These are phyloP conservation scores for Aspergillus caelatus DNA, from an alignment of 2,329 filamentous ascomycete genomes.

Conservation along the genomic window DNA sequence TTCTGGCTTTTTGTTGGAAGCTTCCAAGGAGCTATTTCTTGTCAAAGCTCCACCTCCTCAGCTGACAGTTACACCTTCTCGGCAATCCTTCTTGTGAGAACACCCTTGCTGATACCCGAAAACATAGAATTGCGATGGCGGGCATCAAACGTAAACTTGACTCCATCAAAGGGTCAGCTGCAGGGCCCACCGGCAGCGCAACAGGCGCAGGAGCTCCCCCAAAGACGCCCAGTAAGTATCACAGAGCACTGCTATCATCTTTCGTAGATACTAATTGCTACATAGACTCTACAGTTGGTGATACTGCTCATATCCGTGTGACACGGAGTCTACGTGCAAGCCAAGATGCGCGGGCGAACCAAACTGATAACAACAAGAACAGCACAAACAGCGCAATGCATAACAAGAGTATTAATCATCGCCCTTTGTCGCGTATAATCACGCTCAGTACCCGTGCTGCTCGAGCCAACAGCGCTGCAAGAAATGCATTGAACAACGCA, in stretches of 20 bases:
- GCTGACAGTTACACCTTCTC: not conserved
- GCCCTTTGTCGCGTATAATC: constrained; percentile 26
- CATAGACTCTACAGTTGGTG: constrained; percentile 22
- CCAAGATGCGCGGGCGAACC: constrained; percentile 25
- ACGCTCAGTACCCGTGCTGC: constrained; percentile 24
- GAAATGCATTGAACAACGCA: constrained; percentile 12
- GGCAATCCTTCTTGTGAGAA: not conserved
- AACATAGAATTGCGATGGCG: constrained; percentile 36
- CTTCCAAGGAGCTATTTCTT: not conserved
- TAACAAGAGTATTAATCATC: constrained; percentile 15
- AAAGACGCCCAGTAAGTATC: constrained; percentile 27
- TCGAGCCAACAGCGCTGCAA: constrained; percentile 15
- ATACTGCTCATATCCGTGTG: constrained; percentile 22
- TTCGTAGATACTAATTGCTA: constrained; percentile 12
- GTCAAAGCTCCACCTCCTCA: not conserved
- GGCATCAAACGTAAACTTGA: constrained; percentile 39
- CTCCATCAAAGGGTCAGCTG: constrained; percentile 25
- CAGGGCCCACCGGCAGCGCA: constrained; percentile 19
- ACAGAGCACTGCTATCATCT: not conserved
- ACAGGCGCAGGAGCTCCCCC: constrained; percentile 23
- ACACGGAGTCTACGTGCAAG: constrained; percentile 28
- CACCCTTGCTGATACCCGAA: constrained; percentile 7
- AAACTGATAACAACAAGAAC: constrained; percentile 21
- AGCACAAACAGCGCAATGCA: constrained; percentile 7
- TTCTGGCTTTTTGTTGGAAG: not conserved